Evolutionary conservation across 2,329 filamentous ascomycete genomes (phyloP).

Genomic region (Purpureocillium takamizusanense): DNA sequence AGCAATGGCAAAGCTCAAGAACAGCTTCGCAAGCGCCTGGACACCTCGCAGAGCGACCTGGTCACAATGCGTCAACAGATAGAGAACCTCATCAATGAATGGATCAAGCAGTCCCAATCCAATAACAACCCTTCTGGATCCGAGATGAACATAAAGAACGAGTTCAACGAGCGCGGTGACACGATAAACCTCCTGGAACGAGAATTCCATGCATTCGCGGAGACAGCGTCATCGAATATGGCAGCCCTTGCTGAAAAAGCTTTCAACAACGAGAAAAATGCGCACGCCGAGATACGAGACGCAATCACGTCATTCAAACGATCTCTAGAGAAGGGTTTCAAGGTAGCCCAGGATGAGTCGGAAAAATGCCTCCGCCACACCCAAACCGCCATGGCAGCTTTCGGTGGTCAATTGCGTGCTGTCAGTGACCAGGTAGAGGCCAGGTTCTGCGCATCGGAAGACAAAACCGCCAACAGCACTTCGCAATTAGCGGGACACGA

Average conservation of each 20-base stretch:
- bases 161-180: too few relatives aligned
- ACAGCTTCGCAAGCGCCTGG: too few relatives aligned
- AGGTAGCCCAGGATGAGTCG: constrained; percentile 10
- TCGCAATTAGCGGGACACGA: not conserved
- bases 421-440: constrained; percentile 9
- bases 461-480: not conserved
- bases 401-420: constrained; percentile 13
- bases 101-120: too few relatives aligned
- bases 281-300: constrained; percentile 9
- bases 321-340: constrained; percentile 13
- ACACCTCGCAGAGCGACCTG: too few relatives aligned
- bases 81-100: too few relatives aligned
- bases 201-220: constrained; percentile 9
- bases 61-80: too few relatives aligned
- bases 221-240: constrained; percentile 11
- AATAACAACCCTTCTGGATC: too few relatives aligned
- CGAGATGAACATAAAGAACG: too few relatives aligned
- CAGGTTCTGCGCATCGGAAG: not conserved
- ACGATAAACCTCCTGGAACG: constrained; percentile 7
- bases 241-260: constrained; percentile 7
- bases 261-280: constrained; percentile 6
- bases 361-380: constrained; percentile 8
- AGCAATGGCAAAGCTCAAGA: too few relatives aligned
- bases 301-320: constrained; percentile 10
- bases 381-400: constrained; percentile 5